Percentiles rank a stretch among this genome's conserved stretches.
phyloP scores from a whole-genome alignment of 345 rosid species.

The Corchorus capsularis region DNA sequence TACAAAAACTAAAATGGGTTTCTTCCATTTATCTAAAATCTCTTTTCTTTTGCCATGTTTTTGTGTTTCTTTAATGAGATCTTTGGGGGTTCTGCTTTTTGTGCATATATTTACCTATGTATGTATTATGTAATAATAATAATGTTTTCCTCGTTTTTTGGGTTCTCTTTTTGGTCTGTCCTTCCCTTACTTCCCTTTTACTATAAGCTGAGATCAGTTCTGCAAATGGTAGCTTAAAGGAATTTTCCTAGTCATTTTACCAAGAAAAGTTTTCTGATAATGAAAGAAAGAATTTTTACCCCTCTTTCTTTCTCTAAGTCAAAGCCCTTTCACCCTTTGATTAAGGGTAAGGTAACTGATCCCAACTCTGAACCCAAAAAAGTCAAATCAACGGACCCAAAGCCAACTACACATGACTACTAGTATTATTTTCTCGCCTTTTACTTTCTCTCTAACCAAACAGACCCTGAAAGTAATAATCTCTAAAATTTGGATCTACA shows the following conservation, averaged over 20 bases:
- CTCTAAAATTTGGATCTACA: no score
- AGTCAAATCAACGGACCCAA: no score
- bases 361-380: no score
- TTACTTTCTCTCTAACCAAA: no score
- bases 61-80: neutral
- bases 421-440: no score
- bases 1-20: neutral
- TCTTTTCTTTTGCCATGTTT: neutral
- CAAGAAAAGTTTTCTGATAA: neutral
- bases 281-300: neutral
- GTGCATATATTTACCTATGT: no score
- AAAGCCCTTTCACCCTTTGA: no score
- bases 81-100: neutral
- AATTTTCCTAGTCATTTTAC: neutral
- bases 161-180: neutral
- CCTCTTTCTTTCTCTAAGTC: neutral
- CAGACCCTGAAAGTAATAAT: no score
- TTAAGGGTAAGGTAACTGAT: no score
- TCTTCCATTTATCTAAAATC: neutral
- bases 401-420: no score
- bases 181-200: neutral
- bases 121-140: no score
- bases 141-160: neutral
- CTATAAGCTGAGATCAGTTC: neutral
- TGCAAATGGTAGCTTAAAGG: neutral